Conservation (phyloP, 495 filamentous ascomycete species). For the Wilcoxina mikolae region DNA sequence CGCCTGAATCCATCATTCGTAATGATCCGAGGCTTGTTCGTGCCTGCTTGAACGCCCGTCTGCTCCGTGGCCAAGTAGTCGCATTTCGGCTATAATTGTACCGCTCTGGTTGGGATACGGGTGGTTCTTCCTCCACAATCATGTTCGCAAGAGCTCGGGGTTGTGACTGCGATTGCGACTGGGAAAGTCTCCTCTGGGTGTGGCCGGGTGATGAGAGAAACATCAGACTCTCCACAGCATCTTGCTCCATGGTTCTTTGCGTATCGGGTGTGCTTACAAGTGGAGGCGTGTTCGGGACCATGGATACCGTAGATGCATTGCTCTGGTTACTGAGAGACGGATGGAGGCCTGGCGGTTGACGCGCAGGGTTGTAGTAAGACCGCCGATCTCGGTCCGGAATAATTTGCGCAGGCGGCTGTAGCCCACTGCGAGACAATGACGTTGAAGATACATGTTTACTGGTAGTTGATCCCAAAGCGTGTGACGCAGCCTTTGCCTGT, state of each 20-base stretch:
- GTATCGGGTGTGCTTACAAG: conserved; percentile 18
- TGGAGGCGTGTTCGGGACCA: conserved; percentile 22
- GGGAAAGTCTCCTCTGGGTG: conserved; percentile 29
- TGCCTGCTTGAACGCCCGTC: conserved; percentile 21
- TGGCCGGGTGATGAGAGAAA: conserved; percentile 55
- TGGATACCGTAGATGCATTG: conserved; percentile 25
- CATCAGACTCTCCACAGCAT: conserved; percentile 53
- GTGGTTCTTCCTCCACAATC: not conserved
- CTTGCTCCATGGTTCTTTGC: conserved; percentile 46
- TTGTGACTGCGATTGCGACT: conserved; percentile 19
- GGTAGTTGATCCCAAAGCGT: conserved; percentile 22
- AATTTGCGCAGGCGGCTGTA: conserved; percentile 26
- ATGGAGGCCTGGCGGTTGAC: conserved; percentile 13
- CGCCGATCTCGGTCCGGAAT: conserved; percentile 25
- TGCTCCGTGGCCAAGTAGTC: conserved; percentile 26
- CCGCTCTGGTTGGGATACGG: conserved; percentile 7
- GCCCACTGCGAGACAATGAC: conserved; percentile 8
- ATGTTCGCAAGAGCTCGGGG: conserved; percentile 11
- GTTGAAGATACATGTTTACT: conserved; percentile 7
- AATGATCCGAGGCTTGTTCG: conserved; percentile 16
- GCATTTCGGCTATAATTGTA: conserved; percentile 25
- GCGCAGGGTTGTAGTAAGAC: conserved; percentile 22
- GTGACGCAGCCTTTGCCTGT: conserved; percentile 21
- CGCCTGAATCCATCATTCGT: not conserved
- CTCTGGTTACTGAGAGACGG: conserved; percentile 21